A percentile compares a stretch with the other conserved stretches of the same genome.
Evolutionary conservation across 2,329 filamentous ascomycete species (phyloP).

Genomic region (Neofusicoccum parvum): DNA sequence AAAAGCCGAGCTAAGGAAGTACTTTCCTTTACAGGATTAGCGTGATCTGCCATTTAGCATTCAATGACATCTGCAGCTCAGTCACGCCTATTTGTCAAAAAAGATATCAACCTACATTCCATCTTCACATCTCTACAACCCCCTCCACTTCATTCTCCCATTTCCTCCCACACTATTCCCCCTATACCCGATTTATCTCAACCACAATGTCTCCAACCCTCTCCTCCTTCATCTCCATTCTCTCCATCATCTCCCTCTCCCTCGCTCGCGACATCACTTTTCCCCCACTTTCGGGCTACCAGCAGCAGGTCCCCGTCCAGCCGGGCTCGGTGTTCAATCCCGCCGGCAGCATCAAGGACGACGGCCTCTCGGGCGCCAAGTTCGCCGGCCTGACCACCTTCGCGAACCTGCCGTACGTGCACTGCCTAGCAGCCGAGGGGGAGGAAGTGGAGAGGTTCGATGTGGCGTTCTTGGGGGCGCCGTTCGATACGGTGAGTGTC

Average conservation of each 20-base stretch:
- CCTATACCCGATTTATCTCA: too few relatives aligned
- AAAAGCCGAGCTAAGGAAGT: background rate
- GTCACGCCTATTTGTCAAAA: background rate
- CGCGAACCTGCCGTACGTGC: conserved; percentile 52
- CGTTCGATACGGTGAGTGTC: conserved; percentile 50
- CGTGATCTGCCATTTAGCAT: background rate
- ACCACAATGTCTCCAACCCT: background rate
- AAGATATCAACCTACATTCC: background rate
- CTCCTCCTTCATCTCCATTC: background rate
- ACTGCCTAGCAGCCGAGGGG: conserved; percentile 43
- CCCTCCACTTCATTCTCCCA: too few relatives aligned
- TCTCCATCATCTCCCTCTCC: background rate
- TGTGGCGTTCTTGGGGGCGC: conserved; percentile 53
- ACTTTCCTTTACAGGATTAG: background rate
- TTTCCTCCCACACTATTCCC: too few relatives aligned
- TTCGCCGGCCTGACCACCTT: conserved; percentile 51
- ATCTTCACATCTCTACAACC: too few relatives aligned
- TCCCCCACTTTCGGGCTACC: conserved; percentile 41
- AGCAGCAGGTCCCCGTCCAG: conserved; percentile 34
- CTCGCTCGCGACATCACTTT: conserved; percentile 47
- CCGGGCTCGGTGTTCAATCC: conserved; percentile 18
- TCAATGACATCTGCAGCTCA: background rate
- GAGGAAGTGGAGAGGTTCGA: conserved; percentile 47
- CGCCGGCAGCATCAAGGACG: conserved; percentile 25
- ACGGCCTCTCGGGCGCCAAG: conserved; percentile 33